A percentile compares a stretch with the other conserved stretches of the same genome.
These are phyloP conservation scores for Oryza glaberrima DNA, from an alignment of 176 grass and related monocot genomes.

Conservation along the genomic window DNA sequence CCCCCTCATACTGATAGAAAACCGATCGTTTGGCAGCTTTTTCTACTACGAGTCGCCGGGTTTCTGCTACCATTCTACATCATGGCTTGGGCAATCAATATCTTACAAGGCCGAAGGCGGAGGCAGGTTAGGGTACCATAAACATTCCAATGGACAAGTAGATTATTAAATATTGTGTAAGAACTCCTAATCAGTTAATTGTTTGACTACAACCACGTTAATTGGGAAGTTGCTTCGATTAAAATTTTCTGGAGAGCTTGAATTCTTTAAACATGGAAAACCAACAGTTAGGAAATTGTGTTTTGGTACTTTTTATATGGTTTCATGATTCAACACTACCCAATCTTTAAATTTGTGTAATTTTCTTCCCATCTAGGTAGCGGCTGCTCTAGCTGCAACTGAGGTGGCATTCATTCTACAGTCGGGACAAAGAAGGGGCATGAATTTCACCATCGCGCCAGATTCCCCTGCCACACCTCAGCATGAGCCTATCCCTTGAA, in stretches of 20 bases:
- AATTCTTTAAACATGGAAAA: not conserved
- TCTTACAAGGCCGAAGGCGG: slow-evolving; percentile 75
- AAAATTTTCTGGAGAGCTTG: not conserved
- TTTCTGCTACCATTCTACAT: slow-evolving; percentile 94
- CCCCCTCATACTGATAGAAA: not conserved
- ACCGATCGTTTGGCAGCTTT: slow-evolving; percentile 61
- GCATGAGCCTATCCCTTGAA: slow-evolving; percentile 67
- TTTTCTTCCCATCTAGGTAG: slow-evolving; percentile 48
- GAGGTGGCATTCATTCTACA: slow-evolving; percentile 96
- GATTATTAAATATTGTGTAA: not conserved
- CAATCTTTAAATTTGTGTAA: not conserved
- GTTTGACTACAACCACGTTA: too few relatives aligned
- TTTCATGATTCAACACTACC: not conserved
- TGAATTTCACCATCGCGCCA: slow-evolving; percentile 87
- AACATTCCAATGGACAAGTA: slow-evolving; percentile 1
- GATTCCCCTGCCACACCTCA: slow-evolving; percentile 86
- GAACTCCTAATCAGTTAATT: not conserved
- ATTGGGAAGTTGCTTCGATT: too few relatives aligned
- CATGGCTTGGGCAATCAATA: slow-evolving; percentile 93
- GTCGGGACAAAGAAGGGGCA: slow-evolving; percentile 72
- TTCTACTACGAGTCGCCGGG: slow-evolving; percentile 74
- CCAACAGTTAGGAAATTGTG: not conserved
- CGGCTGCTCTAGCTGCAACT: slow-evolving; percentile 72
- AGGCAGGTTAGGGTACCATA: slow-evolving; percentile 62
- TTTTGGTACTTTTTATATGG: not conserved